phyloP scores from a whole-genome alignment of 1,284 basidiomycete genomes.

The Cryptococcus sp. region DNA sequence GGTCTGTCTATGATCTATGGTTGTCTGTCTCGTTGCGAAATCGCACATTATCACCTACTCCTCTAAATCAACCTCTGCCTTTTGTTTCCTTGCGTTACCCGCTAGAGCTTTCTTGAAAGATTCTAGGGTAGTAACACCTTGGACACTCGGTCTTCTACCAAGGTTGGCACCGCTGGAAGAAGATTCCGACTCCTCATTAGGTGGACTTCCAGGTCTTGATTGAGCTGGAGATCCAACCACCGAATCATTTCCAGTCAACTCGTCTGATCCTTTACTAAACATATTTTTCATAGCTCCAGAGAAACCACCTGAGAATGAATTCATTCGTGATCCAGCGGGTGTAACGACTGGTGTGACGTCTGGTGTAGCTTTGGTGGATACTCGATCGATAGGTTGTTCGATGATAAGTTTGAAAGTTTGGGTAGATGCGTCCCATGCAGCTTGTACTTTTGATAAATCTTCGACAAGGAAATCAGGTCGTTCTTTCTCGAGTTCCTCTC shows the following conservation, averaged over 20 bases:
- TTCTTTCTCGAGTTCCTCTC: slow-evolving; percentile 55
- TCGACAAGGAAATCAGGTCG: slow-evolving; percentile 49
- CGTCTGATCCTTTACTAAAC: slow-evolving; percentile 30
- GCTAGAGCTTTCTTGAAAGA: slow-evolving; percentile 46
- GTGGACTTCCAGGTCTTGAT: slow-evolving; percentile 31
- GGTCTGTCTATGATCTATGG: neutral
- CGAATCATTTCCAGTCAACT: slow-evolving; percentile 46
- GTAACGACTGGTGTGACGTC: slow-evolving; percentile 47
- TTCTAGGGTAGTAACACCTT: slow-evolving; percentile 38
- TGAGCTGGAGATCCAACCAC: slow-evolving; percentile 41
- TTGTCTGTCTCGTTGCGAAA: neutral
- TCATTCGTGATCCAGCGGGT: slow-evolving; percentile 41
- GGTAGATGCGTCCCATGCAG: slow-evolving; percentile 39
- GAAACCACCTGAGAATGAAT: slow-evolving; percentile 37
- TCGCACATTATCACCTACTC: slow-evolving; percentile 8
- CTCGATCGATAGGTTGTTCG: slow-evolving; percentile 44
- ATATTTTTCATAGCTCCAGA: slow-evolving; percentile 5
- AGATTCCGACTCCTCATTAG: slow-evolving; percentile 12
- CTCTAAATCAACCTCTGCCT: slow-evolving; percentile 12
- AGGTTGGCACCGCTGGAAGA: slow-evolving; percentile 6
- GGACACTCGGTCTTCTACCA: slow-evolving; percentile 20
- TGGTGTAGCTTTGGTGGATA: slow-evolving; percentile 40
- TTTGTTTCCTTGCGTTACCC: slow-evolving; percentile 32
- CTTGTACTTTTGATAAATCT: slow-evolving; percentile 44
- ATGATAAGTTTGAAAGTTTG: slow-evolving; percentile 44